These are phyloP conservation scores for Aspergillus candidus DNA, from an alignment of 2,329 filamentous ascomycete genomes.

Conservation along the genomic window DNA sequence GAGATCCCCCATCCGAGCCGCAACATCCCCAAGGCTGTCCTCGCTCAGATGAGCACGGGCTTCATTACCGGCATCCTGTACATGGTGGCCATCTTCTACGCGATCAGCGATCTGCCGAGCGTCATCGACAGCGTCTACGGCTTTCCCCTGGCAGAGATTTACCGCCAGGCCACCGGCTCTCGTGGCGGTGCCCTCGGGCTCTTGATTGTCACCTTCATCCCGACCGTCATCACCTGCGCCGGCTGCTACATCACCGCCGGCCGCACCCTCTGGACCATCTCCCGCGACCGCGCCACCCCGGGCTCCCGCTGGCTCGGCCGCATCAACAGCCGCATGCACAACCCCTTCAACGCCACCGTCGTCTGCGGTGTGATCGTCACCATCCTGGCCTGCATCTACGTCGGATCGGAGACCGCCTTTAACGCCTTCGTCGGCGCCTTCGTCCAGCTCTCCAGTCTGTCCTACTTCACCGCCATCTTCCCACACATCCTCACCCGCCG, in stretches of 20 bases:
- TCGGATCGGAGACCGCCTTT: conserved; percentile 52
- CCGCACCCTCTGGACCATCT: conserved; percentile 55
- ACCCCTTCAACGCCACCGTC: conserved; percentile 55
- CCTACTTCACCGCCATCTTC: conserved; percentile 49
- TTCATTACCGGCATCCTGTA: conserved; percentile 45
- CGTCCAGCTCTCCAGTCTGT: conserved; percentile 51
- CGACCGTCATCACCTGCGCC: conserved; percentile 47
- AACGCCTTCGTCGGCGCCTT: conserved; percentile 54
- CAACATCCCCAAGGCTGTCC: conserved; percentile 47
- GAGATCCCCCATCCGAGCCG: conserved; percentile 50
- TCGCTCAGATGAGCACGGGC: conserved; percentile 44
- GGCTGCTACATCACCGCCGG: conserved; percentile 56
- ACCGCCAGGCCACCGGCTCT: conserved; percentile 44
- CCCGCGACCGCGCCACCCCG: conserved; percentile 57
- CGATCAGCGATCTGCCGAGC: conserved; percentile 36
- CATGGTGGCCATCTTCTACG: conserved; percentile 48
- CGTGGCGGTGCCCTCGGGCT: conserved; percentile 51
- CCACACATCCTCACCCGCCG: conserved; percentile 48
- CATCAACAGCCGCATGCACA: conserved; percentile 51
- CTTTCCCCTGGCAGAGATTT: conserved; percentile 45
- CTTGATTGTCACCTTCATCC: conserved; percentile 52
- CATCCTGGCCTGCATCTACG: conserved; percentile 51
- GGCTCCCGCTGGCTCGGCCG: conserved; percentile 48
- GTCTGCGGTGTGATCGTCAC: conserved; percentile 49
- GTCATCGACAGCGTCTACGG: conserved; percentile 25